Percentiles rank a stretch among this genome's conserved stretches.
phyloP scores from a whole-genome alignment of 495 filamentous ascomycete species.

The Penicillium coffeae region DNA sequence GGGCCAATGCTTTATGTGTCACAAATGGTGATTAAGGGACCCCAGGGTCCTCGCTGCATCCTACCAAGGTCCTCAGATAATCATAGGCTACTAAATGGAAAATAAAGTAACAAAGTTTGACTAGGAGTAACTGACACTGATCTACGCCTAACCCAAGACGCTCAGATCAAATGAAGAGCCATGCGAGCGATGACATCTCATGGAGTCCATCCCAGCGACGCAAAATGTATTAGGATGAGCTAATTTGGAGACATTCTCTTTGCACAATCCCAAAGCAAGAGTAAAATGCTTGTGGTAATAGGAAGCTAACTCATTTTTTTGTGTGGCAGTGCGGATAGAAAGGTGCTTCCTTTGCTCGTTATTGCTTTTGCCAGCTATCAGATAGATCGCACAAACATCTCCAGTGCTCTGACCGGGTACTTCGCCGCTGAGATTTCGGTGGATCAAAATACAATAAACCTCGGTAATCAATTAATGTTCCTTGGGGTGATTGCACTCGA shows the following conservation, averaged over 20 bases:
- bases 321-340: conserved; percentile 31
- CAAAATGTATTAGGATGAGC: background rate
- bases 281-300: background rate
- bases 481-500: conserved; percentile 51
- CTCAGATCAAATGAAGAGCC: background rate
- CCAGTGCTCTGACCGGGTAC: conserved; percentile 40
- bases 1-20: background rate
- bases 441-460: conserved; percentile 50
- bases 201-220: too few relatives aligned
- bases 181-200: too few relatives aligned
- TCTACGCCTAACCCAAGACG: background rate
- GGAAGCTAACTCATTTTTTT: background rate
- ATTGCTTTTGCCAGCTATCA: conserved; percentile 49
- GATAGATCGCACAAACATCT: conserved; percentile 46
- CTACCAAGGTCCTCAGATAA: background rate
- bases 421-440: conserved; percentile 44
- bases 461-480: conserved; percentile 52
- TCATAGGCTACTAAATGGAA: background rate
- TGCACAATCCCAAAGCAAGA: too few relatives aligned
- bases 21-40: background rate
- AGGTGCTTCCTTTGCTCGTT: conserved; percentile 43
- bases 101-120: background rate
- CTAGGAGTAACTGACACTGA: background rate
- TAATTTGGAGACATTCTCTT: background rate
- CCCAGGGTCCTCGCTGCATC: background rate